These are phyloP conservation scores for Sinapis alba DNA, from an alignment of 441 rosid species.

Conservation along the genomic window DNA sequence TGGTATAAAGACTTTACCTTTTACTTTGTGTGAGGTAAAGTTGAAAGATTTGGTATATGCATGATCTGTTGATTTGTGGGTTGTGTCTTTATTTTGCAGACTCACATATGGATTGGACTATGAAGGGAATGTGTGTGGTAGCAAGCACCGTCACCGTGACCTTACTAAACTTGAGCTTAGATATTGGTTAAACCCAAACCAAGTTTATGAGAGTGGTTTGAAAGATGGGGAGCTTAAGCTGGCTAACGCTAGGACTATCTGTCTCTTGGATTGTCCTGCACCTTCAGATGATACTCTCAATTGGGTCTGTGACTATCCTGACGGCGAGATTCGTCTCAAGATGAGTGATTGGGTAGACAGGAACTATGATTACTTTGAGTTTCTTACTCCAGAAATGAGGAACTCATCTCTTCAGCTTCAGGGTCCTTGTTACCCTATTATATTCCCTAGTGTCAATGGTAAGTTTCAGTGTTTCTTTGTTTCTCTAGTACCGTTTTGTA, in stretches of 20 bases:
- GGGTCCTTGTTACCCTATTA: slow-evolving; percentile 97
- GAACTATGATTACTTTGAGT: slow-evolving; percentile 87
- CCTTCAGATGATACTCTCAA: slow-evolving; percentile 79
- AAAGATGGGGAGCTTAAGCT: slow-evolving; percentile 75
- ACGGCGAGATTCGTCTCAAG: slow-evolving; percentile 85
- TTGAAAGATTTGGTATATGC: slow-evolving; percentile 21
- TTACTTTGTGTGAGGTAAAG: slow-evolving; percentile 27
- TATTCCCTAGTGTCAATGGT: slow-evolving; percentile 95
- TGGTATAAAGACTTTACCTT: not conserved
- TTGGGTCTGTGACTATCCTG: slow-evolving; percentile 99
- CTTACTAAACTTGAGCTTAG: slow-evolving; percentile 81
- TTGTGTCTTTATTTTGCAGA: slow-evolving; percentile 45
- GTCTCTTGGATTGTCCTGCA: slow-evolving; percentile 86
- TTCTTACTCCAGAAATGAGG: slow-evolving; percentile 93
- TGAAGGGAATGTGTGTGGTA: slow-evolving; percentile 95
- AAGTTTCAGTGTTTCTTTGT: slow-evolving; percentile 29
- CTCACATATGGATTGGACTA: slow-evolving; percentile 94
- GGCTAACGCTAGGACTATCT: slow-evolving; percentile 79
- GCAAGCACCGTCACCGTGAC: slow-evolving; percentile 71
- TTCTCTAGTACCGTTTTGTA: not conserved
- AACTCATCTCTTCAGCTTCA: slow-evolving; percentile 93
- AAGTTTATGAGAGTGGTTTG: slow-evolving; percentile 91
- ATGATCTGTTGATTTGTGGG: slow-evolving; percentile 12
- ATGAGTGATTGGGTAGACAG: slow-evolving; percentile 89
- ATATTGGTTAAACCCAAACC: slow-evolving; percentile 95